phyloP scores from a whole-genome alignment of 805 yeast genomes.

The Candida taoyuanica region DNA sequence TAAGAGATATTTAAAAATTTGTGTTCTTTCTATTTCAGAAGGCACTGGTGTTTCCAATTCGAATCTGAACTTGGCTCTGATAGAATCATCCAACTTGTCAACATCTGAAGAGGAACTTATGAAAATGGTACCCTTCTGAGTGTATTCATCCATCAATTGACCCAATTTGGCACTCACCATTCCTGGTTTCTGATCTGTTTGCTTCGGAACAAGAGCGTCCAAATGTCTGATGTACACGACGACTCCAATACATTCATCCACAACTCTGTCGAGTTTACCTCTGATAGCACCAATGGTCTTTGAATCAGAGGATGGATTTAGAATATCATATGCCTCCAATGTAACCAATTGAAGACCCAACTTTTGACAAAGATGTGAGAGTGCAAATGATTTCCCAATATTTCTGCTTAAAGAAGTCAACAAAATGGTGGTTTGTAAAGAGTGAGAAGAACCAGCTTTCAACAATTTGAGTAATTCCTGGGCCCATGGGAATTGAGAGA shows the following conservation, averaged over 20 bases:
- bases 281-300: slow-evolving; percentile 74
- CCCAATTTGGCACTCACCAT: slow-evolving; percentile 45
- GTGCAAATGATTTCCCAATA: slow-evolving; percentile 71
- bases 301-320: slow-evolving; percentile 66
- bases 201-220: slow-evolving; percentile 64
- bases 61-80: slow-evolving; percentile 69
- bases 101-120: slow-evolving; percentile 66
- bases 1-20: slow-evolving; percentile 53
- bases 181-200: slow-evolving; percentile 42
- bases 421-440: slow-evolving; percentile 57
- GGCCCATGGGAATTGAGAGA: slow-evolving; percentile 42
- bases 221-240: slow-evolving; percentile 66
- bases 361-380: slow-evolving; percentile 48
- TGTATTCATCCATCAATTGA: slow-evolving; percentile 52
- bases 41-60: slow-evolving; percentile 78
- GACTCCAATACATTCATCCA: slow-evolving; percentile 40
- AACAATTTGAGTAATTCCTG: slow-evolving; percentile 49
- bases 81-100: slow-evolving; percentile 60
- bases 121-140: slow-evolving; percentile 42
- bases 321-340: slow-evolving; percentile 63
- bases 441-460: slow-evolving; percentile 40
- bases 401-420: slow-evolving; percentile 68
- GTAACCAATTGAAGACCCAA: slow-evolving; percentile 64
- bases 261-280: slow-evolving; percentile 68
- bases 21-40: slow-evolving; percentile 63